Base-by-base conservation (phyloP, 345 rosid genomes). In the Bruguiera parviflora region DNA sequence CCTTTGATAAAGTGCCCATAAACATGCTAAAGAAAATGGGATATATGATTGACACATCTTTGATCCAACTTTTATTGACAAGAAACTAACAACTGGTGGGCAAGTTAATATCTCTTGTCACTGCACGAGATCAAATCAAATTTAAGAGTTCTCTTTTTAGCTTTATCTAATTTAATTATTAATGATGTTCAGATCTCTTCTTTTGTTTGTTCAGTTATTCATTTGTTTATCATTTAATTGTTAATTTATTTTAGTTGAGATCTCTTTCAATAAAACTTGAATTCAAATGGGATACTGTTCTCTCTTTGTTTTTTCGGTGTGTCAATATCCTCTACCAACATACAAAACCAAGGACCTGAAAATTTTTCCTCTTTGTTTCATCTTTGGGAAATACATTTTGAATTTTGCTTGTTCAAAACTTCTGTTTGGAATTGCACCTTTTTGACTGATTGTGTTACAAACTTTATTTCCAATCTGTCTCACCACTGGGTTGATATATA, bases 401-500 rank as follows among this genome's bases (percentile, higher is more conserved):
- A 51, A 37, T 37, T 37, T 39, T 39, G 43, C 46, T 62, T 29
- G n/a, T 24, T 68, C 55, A 16, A 64, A 56, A 29, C 57, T 65
- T 73, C 6, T 43, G 49, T 43, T 43, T 43, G 18, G 49, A 43
- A 43, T 43, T 43, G 18, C 18, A 13, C 49, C 49, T 43, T 43
- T 39, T 39, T 10, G 46, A 43, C 19, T 43, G 19, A 10, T 43
- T 43, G 3, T 43, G 2, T 16, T 43, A 43, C 16, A 0, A 43
- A 43, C 15, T 43, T 43, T 43, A 20, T 53, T 28, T 60, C 43
- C n/a, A 22, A 68, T 13, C 58, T 49, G 18, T 37, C 60, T 60
- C 19, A 65, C 55, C 51, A 59, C 28, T 28, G 53, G 28, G 75
- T 69, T 63, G 16, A 67, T 61, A 51, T 11, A 4, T 4, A 35